phyloP scores from a whole-genome alignment of 2,329 filamentous ascomycete species.

The Nannizzia gypsea region DNA sequence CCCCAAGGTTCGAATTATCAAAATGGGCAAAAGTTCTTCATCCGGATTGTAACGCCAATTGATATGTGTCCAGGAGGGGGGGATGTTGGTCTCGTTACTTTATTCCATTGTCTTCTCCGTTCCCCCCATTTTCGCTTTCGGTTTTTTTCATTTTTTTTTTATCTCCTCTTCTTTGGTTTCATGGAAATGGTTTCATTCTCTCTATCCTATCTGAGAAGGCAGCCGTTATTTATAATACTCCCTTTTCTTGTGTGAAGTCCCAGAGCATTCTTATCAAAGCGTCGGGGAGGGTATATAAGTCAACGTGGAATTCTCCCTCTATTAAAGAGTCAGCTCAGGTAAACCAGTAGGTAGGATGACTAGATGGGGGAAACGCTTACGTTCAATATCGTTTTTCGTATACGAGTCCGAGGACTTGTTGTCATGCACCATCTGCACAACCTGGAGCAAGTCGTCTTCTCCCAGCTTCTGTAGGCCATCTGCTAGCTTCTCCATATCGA shows the following conservation, averaged over 20 bases:
- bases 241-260: constrained; percentile 58
- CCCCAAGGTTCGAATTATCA: neutral
- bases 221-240: constrained; percentile 22
- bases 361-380: constrained; percentile 43
- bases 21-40: neutral
- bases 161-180: neutral
- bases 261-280: constrained; percentile 82
- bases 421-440: constrained; percentile 97
- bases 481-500: constrained; percentile 94
- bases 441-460: constrained; percentile 86
- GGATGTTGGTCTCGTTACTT: neutral
- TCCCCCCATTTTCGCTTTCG: neutral
- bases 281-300: constrained; percentile 94
- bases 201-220: neutral
- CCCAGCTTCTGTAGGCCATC: constrained; percentile 78
- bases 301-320: constrained; percentile 97
- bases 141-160: too few relatives aligned
- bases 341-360: constrained; percentile 21
- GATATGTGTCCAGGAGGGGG: neutral
- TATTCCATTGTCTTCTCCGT: neutral
- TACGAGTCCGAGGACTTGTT: constrained; percentile 91
- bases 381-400: constrained; percentile 92
- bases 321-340: constrained; percentile 23
- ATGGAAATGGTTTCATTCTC: neutral
- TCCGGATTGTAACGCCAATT: neutral